Percentiles rank a stretch among this genome's conserved stretches.
Conservation (phyloP, 495 filamentous ascomycete genomes). For the Lineolata rhizophorae region DNA sequence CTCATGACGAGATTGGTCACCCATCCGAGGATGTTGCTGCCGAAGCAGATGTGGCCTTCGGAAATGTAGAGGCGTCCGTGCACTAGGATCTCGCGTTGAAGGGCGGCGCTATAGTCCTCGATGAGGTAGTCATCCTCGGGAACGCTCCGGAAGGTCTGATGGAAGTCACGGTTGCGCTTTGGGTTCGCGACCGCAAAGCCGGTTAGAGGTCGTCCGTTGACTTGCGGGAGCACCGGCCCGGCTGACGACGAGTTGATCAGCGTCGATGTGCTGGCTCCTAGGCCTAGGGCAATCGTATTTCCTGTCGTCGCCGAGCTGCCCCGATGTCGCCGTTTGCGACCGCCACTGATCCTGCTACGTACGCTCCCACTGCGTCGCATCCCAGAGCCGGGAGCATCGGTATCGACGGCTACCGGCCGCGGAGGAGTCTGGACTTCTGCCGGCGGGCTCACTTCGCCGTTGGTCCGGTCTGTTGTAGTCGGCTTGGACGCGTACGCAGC, state of each 20-base stretch:
- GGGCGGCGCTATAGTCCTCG: conserved; percentile 91
- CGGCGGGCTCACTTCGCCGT: conserved; percentile 10
- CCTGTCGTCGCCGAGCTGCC: conserved; percentile 73
- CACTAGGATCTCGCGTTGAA: conserved; percentile 88
- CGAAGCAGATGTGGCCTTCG: conserved; percentile 94
- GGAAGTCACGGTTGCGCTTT: conserved; percentile 90
- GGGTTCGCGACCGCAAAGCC: conserved; percentile 93
- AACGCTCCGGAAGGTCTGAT: conserved; percentile 80
- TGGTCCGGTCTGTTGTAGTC: too few relatives aligned
- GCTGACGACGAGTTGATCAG: conserved; percentile 49
- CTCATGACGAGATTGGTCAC: conserved; percentile 91
- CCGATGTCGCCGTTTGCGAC: conserved; percentile 39
- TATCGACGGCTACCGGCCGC: conserved; percentile 31
- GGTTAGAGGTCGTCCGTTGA: conserved; percentile 52
- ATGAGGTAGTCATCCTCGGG: conserved; percentile 96
- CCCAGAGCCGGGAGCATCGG: conserved; percentile 26
- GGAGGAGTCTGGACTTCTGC: conserved; percentile 22
- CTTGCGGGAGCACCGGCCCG: conserved; percentile 20
- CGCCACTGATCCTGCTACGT: conserved; percentile 46
- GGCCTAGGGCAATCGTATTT: conserved; percentile 40
- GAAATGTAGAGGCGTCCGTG: conserved; percentile 91
- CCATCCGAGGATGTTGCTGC: conserved; percentile 97
- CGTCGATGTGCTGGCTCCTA: conserved; percentile 34
- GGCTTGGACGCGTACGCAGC: conserved; percentile 36
- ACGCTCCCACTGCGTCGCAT: conserved; percentile 61